Percentiles rank a stretch among this genome's conserved stretches.
phyloP scores from a whole-genome alignment of 768 basidiomycete genomes.

The Amyloporia xantha region DNA sequence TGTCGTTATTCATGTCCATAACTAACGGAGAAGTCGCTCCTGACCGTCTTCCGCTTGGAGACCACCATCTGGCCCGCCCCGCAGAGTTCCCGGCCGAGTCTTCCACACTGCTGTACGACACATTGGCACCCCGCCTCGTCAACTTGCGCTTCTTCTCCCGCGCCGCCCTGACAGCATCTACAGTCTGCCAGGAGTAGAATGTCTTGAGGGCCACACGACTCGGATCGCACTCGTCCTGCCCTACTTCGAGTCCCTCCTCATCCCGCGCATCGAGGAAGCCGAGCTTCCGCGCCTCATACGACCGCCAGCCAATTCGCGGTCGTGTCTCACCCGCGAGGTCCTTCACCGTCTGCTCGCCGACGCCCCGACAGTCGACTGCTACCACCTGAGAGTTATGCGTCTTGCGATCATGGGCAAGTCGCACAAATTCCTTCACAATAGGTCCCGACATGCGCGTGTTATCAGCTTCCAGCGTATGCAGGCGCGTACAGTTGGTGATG shows the following conservation, averaged over 20 bases:
- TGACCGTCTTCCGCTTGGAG: slow-evolving; percentile 42
- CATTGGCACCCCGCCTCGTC: slow-evolving; percentile 35
- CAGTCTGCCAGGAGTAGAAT: slow-evolving; percentile 82
- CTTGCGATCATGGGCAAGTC: slow-evolving; percentile 41
- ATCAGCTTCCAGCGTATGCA: slow-evolving; percentile 72
- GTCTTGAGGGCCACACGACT: slow-evolving; percentile 70
- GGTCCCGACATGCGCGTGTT: slow-evolving; percentile 62
- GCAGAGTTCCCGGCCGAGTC: slow-evolving; percentile 15
- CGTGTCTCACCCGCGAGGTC: slow-evolving; percentile 54
- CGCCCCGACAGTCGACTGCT: slow-evolving; percentile 69
- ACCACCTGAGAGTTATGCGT: slow-evolving; percentile 49
- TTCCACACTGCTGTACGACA: slow-evolving; percentile 25
- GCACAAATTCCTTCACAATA: slow-evolving; percentile 65
- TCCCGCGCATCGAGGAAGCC: slow-evolving; percentile 68
- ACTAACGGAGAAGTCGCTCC: slow-evolving; percentile 47
- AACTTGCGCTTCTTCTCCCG: slow-evolving; percentile 63
- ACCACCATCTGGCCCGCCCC: slow-evolving; percentile 41
- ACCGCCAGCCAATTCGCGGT: slow-evolving; percentile 67
- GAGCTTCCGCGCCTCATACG: slow-evolving; percentile 65
- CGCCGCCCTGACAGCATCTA: slow-evolving; percentile 64
- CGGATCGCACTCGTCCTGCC: slow-evolving; percentile 79
- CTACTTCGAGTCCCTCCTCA: slow-evolving; percentile 56
- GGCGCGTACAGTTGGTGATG: slow-evolving; percentile 52
- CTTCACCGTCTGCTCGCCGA: slow-evolving; percentile 55
- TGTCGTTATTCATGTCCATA: slow-evolving; percentile 29